These are phyloP conservation scores for Phaeosphaeriaceae sp. DNA, from an alignment of 2,329 filamentous ascomycete species.

Conservation along the genomic window DNA sequence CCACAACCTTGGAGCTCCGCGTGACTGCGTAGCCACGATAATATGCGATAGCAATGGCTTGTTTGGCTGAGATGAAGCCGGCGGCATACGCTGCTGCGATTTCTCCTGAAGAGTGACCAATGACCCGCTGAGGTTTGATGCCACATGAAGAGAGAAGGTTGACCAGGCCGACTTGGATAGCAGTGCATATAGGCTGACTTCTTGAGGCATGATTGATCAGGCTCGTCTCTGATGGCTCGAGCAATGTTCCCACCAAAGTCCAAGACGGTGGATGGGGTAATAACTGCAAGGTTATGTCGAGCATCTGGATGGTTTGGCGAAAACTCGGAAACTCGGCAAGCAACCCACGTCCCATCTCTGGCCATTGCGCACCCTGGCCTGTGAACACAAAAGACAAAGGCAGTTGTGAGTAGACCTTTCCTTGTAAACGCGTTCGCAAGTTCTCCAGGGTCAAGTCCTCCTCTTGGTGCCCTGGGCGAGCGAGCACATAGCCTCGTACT, in stretches of 20 bases:
- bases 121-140: conserved; percentile 16
- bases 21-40: background rate
- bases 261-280: no score
- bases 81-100: conserved; percentile 34
- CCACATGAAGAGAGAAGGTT: conserved; percentile 20
- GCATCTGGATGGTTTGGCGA: no score
- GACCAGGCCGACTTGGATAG: conserved; percentile 34
- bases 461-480: background rate
- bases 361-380: conserved; percentile 55
- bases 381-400: conserved; percentile 46
- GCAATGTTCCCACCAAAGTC: no score
- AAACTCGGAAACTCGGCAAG: no score
- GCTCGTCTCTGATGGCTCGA: no score
- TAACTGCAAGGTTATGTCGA: no score
- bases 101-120: conserved; percentile 38
- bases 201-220: no score
- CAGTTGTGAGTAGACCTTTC: background rate
- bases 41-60: conserved; percentile 5
- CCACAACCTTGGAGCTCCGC: no score
- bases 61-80: conserved; percentile 14
- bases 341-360: conserved; percentile 44
- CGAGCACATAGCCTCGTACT: background rate
- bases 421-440: background rate
- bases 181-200: conserved; percentile 28
- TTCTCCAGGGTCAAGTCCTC: background rate